Evolutionary conservation across 257 asterid genomes (phyloP).

Genomic region (Anisodus tanguticus): DNA sequence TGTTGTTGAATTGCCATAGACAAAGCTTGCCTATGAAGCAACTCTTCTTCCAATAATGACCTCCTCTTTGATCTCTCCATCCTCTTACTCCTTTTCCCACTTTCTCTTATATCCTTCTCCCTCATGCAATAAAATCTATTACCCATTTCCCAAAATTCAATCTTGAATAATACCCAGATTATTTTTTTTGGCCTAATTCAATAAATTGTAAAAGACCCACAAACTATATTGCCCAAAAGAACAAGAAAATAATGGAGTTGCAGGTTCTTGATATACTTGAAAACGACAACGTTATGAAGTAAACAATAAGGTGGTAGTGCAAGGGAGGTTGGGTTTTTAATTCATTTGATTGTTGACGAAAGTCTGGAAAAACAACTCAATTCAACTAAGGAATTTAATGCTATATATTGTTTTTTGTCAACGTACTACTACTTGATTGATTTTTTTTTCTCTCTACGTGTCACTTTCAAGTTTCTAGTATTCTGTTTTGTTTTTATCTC

Average conservation of each 20-base stretch:
- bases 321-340: neutral
- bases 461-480: constrained; percentile 24
- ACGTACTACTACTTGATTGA: neutral
- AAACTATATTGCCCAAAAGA: neutral
- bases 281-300: neutral
- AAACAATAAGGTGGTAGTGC: neutral
- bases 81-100: constrained; percentile 63
- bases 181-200: constrained; percentile 28
- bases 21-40: constrained; percentile 87
- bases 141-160: constrained; percentile 62
- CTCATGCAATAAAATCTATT: constrained; percentile 75
- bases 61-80: constrained; percentile 71
- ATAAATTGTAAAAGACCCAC: neutral
- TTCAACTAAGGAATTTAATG: neutral
- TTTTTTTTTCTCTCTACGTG: neutral
- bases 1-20: constrained; percentile 98
- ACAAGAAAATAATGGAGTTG: constrained; percentile 18
- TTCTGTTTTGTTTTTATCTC: neutral
- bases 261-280: neutral
- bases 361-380: neutral
- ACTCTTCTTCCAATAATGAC: constrained; percentile 74
- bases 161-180: constrained; percentile 45
- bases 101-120: constrained; percentile 59
- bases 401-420: neutral
- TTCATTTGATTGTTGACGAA: constrained; percentile 4